Evolutionary conservation across 306 rosid species (phyloP).

Genomic region (Casuarina glauca): DNA sequence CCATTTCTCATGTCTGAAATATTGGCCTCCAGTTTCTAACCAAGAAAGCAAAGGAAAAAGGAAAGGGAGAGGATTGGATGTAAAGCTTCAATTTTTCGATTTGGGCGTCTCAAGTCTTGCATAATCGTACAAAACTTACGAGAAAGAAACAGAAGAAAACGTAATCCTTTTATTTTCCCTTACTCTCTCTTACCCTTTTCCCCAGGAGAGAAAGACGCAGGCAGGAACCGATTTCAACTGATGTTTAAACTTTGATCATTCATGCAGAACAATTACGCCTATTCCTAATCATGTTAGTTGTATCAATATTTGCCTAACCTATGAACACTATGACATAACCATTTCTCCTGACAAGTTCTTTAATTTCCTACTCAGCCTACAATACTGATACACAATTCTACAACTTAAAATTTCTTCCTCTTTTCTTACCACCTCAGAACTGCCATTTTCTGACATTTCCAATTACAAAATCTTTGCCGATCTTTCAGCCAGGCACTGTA

Average conservation of each 20-base stretch:
- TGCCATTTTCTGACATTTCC: conserved; percentile 40
- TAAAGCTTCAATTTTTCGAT: background rate
- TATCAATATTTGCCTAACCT: too few species aligned
- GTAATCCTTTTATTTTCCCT: too few species aligned
- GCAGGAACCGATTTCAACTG: too few species aligned
- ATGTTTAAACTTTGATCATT: too few species aligned
- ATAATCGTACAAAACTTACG: background rate
- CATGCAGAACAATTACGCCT: too few species aligned
- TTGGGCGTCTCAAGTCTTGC: background rate
- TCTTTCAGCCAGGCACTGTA: conserved; percentile 60
- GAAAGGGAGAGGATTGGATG: background rate
- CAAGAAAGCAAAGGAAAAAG: background rate
- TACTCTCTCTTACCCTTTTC: too few species aligned
- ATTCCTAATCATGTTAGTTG: too few species aligned
- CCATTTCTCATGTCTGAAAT: background rate
- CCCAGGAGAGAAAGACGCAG: too few species aligned
- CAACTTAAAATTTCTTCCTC: conserved; percentile 39
- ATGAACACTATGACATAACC: too few species aligned
- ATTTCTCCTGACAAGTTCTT: too few species aligned
- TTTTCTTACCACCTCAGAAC: conserved; percentile 48
- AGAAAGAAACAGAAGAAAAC: background rate
- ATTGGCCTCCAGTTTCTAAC: background rate
- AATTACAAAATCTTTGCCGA: conserved; percentile 35
- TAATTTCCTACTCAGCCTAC: too few species aligned
- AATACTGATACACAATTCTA: background rate